phyloP scores from a whole-genome alignment of 352 stramenopile species.

The Peronospora destructor region DNA sequence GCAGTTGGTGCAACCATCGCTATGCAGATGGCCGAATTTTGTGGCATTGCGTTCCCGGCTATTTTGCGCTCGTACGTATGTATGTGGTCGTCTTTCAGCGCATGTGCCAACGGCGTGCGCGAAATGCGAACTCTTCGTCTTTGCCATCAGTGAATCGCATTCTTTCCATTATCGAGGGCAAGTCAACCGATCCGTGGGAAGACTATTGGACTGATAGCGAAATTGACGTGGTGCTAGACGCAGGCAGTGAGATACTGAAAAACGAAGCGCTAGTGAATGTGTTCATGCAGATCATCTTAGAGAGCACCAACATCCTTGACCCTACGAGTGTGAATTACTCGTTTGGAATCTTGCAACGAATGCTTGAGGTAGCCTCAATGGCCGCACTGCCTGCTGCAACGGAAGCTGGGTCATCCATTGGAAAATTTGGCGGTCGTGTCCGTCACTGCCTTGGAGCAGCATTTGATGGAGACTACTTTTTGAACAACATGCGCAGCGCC shows the following conservation, averaged over 20 bases:
- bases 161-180: conserved; percentile 50
- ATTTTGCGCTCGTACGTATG: conserved; percentile 60
- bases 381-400: conserved; percentile 29
- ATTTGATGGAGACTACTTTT: conserved; percentile 72
- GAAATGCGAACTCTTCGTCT: conserved; percentile 20
- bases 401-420: conserved; percentile 6
- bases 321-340: conserved; percentile 79
- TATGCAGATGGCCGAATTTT: conserved; percentile 36
- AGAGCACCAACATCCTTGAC: conserved; percentile 81
- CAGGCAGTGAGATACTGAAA: conserved; percentile 51
- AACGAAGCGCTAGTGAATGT: conserved; percentile 67
- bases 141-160: conserved; percentile 50
- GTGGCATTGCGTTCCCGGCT: conserved; percentile 77
- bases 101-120: conserved; percentile 67
- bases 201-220: conserved; percentile 70
- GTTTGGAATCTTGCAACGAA: conserved; percentile 66
- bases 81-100: conserved; percentile 66
- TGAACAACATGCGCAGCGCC: conserved; percentile 58
- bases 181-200: conserved; percentile 52
- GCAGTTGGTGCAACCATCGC: conserved; percentile 46
- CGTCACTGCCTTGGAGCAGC: conserved; percentile 34
- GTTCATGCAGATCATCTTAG: conserved; percentile 71
- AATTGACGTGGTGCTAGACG: conserved; percentile 49
- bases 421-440: conserved; percentile 25
- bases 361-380: conserved; percentile 55